Conservation (phyloP, 1,284 basidiomycete species). For the Testicularia cyperi region DNA sequence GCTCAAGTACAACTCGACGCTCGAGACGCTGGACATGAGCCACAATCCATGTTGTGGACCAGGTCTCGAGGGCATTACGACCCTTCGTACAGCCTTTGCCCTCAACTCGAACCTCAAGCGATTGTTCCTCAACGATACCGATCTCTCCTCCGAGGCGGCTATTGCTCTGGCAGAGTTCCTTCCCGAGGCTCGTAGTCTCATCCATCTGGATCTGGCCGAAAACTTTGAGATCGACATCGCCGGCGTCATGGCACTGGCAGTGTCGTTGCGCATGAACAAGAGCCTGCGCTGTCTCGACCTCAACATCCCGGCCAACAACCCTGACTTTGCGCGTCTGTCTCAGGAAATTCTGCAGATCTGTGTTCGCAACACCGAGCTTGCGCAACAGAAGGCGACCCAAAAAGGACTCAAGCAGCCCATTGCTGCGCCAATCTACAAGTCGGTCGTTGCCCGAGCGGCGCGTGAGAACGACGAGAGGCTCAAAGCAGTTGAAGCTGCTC, state of each 20-base stretch:
- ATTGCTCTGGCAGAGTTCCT: conserved; percentile 95
- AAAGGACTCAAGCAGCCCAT: conserved; percentile 44
- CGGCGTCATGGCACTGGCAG: conserved; percentile 85
- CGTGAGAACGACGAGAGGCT: conserved; percentile 44
- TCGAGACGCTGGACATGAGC: conserved; percentile 91
- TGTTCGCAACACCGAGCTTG: conserved; percentile 65
- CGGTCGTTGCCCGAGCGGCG: conserved; percentile 43
- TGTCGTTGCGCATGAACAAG: conserved; percentile 77
- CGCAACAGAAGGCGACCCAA: conserved; percentile 37
- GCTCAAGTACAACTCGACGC: conserved; percentile 88
- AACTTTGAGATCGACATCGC: conserved; percentile 73
- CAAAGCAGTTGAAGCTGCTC: conserved; percentile 28
- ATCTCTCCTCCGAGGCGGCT: conserved; percentile 78
- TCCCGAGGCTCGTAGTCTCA: conserved; percentile 79
- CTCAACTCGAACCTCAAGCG: conserved; percentile 88
- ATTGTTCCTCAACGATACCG: conserved; percentile 83
- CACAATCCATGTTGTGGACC: conserved; percentile 91
- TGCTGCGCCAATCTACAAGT: conserved; percentile 54
- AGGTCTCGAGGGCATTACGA: conserved; percentile 70
- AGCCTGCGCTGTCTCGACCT: conserved; percentile 88
- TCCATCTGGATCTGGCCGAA: conserved; percentile 70
- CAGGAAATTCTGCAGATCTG: conserved; percentile 71
- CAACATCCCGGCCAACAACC: conserved; percentile 81
- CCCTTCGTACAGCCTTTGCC: conserved; percentile 78
- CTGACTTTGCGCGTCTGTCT: conserved; percentile 72